Evolutionary conservation across 106 monocot species (phyloP).

Genomic region (Platanthera zijinensis): DNA sequence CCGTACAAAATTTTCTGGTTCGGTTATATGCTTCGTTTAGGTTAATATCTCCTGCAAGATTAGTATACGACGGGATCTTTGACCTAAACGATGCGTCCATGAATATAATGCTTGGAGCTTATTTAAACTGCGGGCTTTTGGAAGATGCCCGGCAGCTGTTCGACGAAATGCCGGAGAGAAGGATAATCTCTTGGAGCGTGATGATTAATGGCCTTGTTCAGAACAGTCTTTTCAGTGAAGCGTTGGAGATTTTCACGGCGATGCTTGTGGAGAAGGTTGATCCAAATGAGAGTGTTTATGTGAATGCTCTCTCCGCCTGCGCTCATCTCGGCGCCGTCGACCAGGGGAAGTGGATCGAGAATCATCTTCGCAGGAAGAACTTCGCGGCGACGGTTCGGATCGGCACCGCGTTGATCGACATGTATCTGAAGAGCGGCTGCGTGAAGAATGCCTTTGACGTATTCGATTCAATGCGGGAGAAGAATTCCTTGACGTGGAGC

Average conservation of each 20-base stretch:
- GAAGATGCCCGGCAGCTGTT: slow-evolving; percentile 24
- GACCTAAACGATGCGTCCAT: slow-evolving; percentile 11
- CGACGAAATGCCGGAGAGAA: slow-evolving; percentile 15
- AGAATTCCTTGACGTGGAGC: slow-evolving; percentile 21
- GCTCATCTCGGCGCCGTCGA: slow-evolving; percentile 25
- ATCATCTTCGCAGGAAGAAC: background rate
- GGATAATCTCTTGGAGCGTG: slow-evolving; percentile 30
- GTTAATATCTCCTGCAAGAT: slow-evolving; percentile 4
- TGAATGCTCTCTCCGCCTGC: slow-evolving; percentile 20
- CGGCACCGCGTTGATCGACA: slow-evolving; percentile 22
- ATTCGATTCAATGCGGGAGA: slow-evolving; percentile 13
- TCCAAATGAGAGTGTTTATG: slow-evolving; percentile 26
- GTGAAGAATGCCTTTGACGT: slow-evolving; percentile 16
- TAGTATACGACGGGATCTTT: slow-evolving; percentile 15
- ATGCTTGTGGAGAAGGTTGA: slow-evolving; percentile 24
- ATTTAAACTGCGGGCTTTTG: slow-evolving; percentile 22
- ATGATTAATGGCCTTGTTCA: slow-evolving; percentile 34
- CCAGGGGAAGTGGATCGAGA: slow-evolving; percentile 22
- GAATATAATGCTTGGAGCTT: slow-evolving; percentile 27
- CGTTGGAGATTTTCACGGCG: slow-evolving; percentile 19
- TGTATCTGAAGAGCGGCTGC: slow-evolving; percentile 27
- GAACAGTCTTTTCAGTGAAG: slow-evolving; percentile 14
- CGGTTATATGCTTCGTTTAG: slow-evolving; percentile 18
- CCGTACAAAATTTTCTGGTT: slow-evolving; percentile 21
- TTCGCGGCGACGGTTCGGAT: slow-evolving; percentile 3